Evolutionary conservation across 768 basidiomycete species (phyloP), one percentile per base, ranked within the genome.

Genomic region (Mycena rebaudengoi): DNA sequence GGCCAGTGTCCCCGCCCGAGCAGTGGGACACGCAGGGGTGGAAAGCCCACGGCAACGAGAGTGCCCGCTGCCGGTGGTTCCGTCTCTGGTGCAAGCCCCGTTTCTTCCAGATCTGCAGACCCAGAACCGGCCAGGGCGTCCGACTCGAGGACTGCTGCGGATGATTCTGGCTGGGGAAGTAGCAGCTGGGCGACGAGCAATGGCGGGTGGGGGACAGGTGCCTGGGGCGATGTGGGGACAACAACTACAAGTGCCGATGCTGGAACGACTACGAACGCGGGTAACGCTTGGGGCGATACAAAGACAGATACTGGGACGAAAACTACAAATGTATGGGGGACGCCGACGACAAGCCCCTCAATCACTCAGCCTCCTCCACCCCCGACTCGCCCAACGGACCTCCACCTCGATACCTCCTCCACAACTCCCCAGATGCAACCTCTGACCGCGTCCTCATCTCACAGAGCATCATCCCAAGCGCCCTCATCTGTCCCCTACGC

Each of bases 381-480:
- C 2, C 53, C 39, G 21, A 57, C 28, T 14, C 46, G 46, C 18
- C 46, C 46, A 12, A 18, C 20, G 13, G 20, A 33, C 46, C 64
- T 55, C 3, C 30, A 45, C 29, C 35, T 67, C 14, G 49, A 64
- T 16, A 60, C 46, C 4, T 16, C 26, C 21, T 43, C 23, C 29
- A 48, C 35, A 55, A 62, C 21, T 32, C 32, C 6, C 26, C 55
- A 16, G 5, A n/a, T 20, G 26, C 61, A 43, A 13, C 65, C 66
- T 1, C 56, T 43, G 30, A 62, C 65, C 16, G 60, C 60, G n/a
- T 66, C 60, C 44, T 53, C 66, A 4, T 67, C 53, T 45, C 62
- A n/a, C n/a, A n/a, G 62, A 2, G 62, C 62, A 4, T 23, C 39
- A 29, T 67, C 66, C 29, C 41, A 32, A 5, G 52, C 48, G 10